phyloP scores from a whole-genome alignment of 2,329 filamentous ascomycete species.

The Ophiostoma tasmaniense region DNA sequence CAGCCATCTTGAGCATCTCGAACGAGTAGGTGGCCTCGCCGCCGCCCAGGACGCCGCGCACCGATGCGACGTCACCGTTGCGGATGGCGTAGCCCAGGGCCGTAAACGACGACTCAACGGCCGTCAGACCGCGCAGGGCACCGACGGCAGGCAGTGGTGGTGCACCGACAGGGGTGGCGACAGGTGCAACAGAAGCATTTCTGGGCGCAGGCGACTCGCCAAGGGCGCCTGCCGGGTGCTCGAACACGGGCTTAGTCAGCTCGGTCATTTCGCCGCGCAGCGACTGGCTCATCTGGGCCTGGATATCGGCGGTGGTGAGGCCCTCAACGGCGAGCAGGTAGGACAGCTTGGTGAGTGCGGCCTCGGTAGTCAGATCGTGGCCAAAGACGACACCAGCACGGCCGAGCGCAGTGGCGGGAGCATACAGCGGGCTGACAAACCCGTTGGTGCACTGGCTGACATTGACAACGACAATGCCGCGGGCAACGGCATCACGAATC shows the following conservation, averaged over 20 bases:
- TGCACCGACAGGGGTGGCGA: background rate
- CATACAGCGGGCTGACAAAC: slow-evolving; percentile 70
- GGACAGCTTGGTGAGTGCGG: slow-evolving; percentile 81
- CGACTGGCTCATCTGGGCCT: slow-evolving; percentile 61
- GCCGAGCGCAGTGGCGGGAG: slow-evolving; percentile 67
- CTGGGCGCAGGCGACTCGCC: slow-evolving; percentile 28
- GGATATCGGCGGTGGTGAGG: slow-evolving; percentile 57
- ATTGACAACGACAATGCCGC: slow-evolving; percentile 80
- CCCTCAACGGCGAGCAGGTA: slow-evolving; percentile 67
- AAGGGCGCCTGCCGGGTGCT: slow-evolving; percentile 54
- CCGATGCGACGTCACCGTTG: slow-evolving; percentile 57
- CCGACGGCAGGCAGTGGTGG: slow-evolving; percentile 1
- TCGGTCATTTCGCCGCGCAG: slow-evolving; percentile 82
- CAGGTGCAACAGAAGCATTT: background rate
- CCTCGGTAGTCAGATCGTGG: slow-evolving; percentile 81
- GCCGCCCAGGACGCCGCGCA: slow-evolving; percentile 57
- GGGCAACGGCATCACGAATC: slow-evolving; percentile 65
- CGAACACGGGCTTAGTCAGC: slow-evolving; percentile 61
- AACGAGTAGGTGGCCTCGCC: slow-evolving; percentile 40
- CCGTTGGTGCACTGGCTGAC: slow-evolving; percentile 81
- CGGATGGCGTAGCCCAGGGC: slow-evolving; percentile 73
- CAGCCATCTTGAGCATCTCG: slow-evolving; percentile 60
- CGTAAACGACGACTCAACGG: slow-evolving; percentile 56
- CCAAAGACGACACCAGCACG: slow-evolving; percentile 82
- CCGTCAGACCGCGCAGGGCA: slow-evolving; percentile 32